Evolutionary conservation across 306 rosid genomes (phyloP), one percentile per base, ranked within the genome.

Genomic region (Crataegus laevigata): DNA sequence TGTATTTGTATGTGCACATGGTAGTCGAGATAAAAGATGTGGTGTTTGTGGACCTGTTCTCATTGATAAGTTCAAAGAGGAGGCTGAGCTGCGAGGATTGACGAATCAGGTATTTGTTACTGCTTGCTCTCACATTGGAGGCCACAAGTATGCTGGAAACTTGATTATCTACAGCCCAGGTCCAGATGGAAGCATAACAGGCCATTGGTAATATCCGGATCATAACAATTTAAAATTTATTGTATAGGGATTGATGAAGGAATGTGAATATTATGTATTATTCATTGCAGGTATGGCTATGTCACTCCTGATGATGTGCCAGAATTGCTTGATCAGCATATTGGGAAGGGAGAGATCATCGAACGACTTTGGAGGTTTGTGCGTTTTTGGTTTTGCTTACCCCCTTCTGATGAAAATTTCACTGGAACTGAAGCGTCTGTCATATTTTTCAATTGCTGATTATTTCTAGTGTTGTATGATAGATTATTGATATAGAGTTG

Each of bases 1-100:
- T 40, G 88, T 94, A 19, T 94, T 94, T 83, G 97, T 94, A 18
- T 94, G 98, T 68, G 89, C 97, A 68, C 98, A 94, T 83, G 98
- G 85, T 45, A 91, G 92, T 73, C 97, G 97, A 19, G 98, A 94
- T 68, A 80, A 76, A 69, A 90, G 97, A 79, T 94, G 98, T n/a
- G 97, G 98, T 77, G 96, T 7, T 36, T 36, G 97, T 72, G 98
- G 98, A 76, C 98, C 97, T 4, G 85, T 69, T 82, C 89, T 93
- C 30, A 89, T 89, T 51, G 77, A 84, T 32, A 91, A 93, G 85
- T 79, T 91, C 24, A 80, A 79, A 5, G 91, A 80, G 77, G 94
- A 89, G 88, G 79, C 89, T 77, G 88, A 80, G 69, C 77, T 70
- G 42, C 91, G 91, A 26, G 98, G 92, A 60, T 73, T 91, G 77